These are phyloP conservation scores for Pseudoneurospora amorphoporcata DNA, from an alignment of 495 filamentous ascomycete species.

Conservation along the genomic window DNA sequence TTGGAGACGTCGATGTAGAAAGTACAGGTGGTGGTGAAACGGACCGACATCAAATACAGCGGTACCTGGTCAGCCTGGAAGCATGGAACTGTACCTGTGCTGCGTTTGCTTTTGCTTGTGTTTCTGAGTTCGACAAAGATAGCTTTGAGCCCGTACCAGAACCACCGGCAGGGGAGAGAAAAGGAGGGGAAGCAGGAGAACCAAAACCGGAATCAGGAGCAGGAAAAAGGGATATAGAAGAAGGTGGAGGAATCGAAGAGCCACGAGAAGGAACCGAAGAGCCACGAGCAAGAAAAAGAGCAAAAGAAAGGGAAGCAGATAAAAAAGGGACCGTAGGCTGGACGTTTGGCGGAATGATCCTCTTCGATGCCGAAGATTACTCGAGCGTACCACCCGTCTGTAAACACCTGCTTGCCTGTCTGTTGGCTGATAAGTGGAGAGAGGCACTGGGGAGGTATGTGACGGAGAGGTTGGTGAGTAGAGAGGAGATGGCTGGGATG, in stretches of 20 bases:
- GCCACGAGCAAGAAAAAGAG: not conserved
- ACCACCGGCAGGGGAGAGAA: not conserved
- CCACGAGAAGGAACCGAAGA: not conserved
- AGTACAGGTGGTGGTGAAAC: not conserved
- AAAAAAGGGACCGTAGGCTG: constrained; percentile 8
- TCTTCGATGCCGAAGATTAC: constrained; percentile 15
- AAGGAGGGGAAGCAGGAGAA: not conserved
- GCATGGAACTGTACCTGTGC: constrained; percentile 92
- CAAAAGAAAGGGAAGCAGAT: not conserved
- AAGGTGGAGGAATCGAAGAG: not conserved
- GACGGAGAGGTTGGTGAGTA: constrained; percentile 40
- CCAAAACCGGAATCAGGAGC: not conserved
- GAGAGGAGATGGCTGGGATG: constrained; percentile 68
- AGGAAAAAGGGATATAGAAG: not conserved
- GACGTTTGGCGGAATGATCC: constrained; percentile 32
- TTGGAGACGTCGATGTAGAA: constrained; percentile 11
- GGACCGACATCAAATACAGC: constrained; percentile 1
- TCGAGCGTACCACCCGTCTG: constrained; percentile 47
- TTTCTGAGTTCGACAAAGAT: constrained; percentile 19
- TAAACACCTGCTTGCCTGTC: constrained; percentile 82
- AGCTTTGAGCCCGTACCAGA: constrained; percentile 10
- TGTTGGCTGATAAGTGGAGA: constrained; percentile 59
- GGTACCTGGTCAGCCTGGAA: constrained; percentile 58
- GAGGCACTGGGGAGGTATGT: constrained; percentile 45
- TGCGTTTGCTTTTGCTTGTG: constrained; percentile 63